Evolutionary conservation across 2,329 filamentous ascomycete species (phyloP).

Genomic region (Achaetomium macrosporum): DNA sequence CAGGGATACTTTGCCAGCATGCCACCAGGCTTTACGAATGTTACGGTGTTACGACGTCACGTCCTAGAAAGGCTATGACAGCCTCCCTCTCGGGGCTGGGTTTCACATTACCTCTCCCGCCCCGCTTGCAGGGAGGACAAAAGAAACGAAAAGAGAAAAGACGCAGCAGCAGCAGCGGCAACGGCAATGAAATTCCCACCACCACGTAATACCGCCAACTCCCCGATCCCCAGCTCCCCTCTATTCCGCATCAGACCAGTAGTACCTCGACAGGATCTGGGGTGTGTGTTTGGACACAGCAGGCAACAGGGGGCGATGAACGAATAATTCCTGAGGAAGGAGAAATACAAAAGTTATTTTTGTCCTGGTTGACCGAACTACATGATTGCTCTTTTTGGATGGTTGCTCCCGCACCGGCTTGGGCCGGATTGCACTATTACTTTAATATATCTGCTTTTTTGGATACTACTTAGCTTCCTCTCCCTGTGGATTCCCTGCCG

Average conservation of each 20-base stretch:
- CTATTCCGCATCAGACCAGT: not conserved
- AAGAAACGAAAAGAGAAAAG: conserved; percentile 3
- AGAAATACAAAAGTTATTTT: conserved; percentile 8
- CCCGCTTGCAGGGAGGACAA: conserved; percentile 3
- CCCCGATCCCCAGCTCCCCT: not conserved
- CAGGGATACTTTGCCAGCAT: conserved; percentile 8
- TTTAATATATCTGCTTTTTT: conserved; percentile 15
- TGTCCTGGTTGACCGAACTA: conserved; percentile 7
- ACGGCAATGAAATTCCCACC: conserved; percentile 9
- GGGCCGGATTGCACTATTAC: not conserved
- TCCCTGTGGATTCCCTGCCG: too few species aligned
- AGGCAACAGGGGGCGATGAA: not conserved
- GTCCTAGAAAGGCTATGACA: conserved; percentile 28
- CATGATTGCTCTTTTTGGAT: conserved; percentile 10
- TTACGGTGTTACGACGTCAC: conserved; percentile 29
- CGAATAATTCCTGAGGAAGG: not conserved
- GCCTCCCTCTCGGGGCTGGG: conserved; percentile 13
- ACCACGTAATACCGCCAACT: conserved; percentile 12
- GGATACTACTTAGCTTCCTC: not conserved
- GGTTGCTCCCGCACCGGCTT: not conserved
- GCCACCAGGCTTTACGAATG: conserved; percentile 23
- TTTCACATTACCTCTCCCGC: conserved; percentile 3
- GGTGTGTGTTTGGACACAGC: not conserved
- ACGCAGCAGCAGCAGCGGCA: conserved; percentile 1
- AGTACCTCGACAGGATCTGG: not conserved